These are phyloP conservation scores for Stenocarpella maydis DNA, from an alignment of 2,329 filamentous ascomycete genomes.

Conservation along the genomic window DNA sequence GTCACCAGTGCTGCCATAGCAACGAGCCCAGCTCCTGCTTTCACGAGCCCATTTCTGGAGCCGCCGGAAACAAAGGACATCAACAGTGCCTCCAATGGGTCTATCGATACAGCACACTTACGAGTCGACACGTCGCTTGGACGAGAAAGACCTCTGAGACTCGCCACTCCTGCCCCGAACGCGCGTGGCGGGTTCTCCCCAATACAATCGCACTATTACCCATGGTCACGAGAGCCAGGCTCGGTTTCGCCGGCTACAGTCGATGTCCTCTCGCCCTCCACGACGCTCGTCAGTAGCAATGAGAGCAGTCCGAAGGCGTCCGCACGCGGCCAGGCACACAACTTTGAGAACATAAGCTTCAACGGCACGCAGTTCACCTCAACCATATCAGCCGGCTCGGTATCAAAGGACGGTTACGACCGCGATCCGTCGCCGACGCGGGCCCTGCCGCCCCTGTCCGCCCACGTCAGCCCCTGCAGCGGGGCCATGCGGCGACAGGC, in stretches of 20 bases:
- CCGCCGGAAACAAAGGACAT: slow-evolving; percentile 35
- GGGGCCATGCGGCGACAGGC: background rate
- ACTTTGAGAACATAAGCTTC: slow-evolving; percentile 31
- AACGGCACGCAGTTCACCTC: slow-evolving; percentile 33
- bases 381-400: slow-evolving; percentile 23
- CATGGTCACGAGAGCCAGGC: slow-evolving; percentile 31
- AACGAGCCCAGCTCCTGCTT: slow-evolving; percentile 33
- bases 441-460: slow-evolving; percentile 13
- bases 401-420: slow-evolving; percentile 1
- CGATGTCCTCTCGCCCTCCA: background rate
- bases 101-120: background rate
- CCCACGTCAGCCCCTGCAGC: slow-evolving; percentile 12
- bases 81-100: slow-evolving; percentile 34
- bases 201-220: slow-evolving; percentile 33
- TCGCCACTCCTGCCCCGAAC: slow-evolving; percentile 17
- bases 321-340: background rate
- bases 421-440: slow-evolving; percentile 21
- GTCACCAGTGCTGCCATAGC: slow-evolving; percentile 45
- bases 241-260: background rate
- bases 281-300: slow-evolving; percentile 22
- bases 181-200: slow-evolving; percentile 22
- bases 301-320: background rate
- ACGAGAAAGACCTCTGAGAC: slow-evolving; percentile 35
- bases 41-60: slow-evolving; percentile 32
- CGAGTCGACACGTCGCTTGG: slow-evolving; percentile 32